Evolutionary conservation across 441 rosid genomes (phyloP).

Genomic region (Adansonia grandidieri): DNA sequence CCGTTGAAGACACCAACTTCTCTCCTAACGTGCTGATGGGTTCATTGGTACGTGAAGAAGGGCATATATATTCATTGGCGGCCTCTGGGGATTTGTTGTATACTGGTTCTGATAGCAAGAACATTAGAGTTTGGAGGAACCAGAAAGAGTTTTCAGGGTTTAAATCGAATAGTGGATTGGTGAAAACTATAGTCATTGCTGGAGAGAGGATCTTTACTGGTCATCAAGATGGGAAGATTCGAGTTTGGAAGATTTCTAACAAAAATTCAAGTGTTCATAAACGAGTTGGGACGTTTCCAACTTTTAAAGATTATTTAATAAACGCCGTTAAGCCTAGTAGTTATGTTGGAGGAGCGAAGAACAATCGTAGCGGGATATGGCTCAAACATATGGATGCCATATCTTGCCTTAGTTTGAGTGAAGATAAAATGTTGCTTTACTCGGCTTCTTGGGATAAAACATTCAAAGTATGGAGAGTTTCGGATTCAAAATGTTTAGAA

Average conservation of each 20-base stretch:
- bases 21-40: constrained; percentile 64
- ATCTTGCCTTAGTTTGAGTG: constrained; percentile 74
- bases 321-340: constrained; percentile 63
- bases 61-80: constrained; percentile 81
- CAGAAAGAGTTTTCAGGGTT: constrained; percentile 76
- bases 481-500: constrained; percentile 73
- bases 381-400: constrained; percentile 74
- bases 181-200: constrained; percentile 71
- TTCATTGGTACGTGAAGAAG: constrained; percentile 82
- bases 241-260: constrained; percentile 69
- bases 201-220: constrained; percentile 71
- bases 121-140: constrained; percentile 85
- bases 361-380: constrained; percentile 53
- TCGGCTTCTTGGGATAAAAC: constrained; percentile 92
- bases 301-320: constrained; percentile 56
- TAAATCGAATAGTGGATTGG: constrained; percentile 78
- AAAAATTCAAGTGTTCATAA: constrained; percentile 50
- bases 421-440: constrained; percentile 60
- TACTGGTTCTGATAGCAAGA: constrained; percentile 88
- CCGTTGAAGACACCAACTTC: constrained; percentile 9
- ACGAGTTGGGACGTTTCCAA: constrained; percentile 70
- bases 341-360: constrained; percentile 56
- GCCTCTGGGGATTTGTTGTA: constrained; percentile 69
- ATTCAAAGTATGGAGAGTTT: constrained; percentile 77
- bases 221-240: constrained; percentile 90